These are phyloP conservation scores for Globisporangium viniferum DNA, from an alignment of 352 stramenopile genomes.

Conservation along the genomic window DNA sequence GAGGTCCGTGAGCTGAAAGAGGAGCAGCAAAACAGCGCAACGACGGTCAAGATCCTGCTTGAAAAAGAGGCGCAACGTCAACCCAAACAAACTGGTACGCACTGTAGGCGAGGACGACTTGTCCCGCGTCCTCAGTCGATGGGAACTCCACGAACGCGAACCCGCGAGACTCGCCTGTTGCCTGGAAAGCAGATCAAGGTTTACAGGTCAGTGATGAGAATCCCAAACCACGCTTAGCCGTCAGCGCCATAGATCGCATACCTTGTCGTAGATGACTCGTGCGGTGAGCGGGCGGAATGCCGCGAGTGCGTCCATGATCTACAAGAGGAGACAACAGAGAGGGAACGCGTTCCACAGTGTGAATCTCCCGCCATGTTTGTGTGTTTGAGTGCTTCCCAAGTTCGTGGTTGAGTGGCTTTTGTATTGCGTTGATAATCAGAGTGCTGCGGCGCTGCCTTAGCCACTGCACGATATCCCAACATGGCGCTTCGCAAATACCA, in stretches of 20 bases:
- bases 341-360: slow-evolving; percentile 15
- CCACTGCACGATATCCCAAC: not conserved
- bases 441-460: not conserved
- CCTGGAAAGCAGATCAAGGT: slow-evolving; percentile 15
- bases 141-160: slow-evolving; percentile 83
- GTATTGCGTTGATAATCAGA: not conserved
- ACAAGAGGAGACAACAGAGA: slow-evolving; percentile 10
- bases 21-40: not conserved
- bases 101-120: slow-evolving; percentile 65
- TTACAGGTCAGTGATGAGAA: no score
- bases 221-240: no score
- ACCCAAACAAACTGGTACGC: not conserved
- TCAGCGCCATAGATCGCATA: slow-evolving; percentile 13
- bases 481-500: slow-evolving; percentile 35
- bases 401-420: not conserved
- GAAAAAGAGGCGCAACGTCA: no score
- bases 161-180: slow-evolving; percentile 60
- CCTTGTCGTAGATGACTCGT: slow-evolving; percentile 69
- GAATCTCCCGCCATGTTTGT: slow-evolving; percentile 9
- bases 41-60: not conserved
- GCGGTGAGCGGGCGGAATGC: slow-evolving; percentile 46
- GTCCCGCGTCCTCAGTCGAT: slow-evolving; percentile 44
- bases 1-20: slow-evolving; percentile 39
- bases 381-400: not conserved
- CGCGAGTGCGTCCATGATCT: slow-evolving; percentile 59